A percentile compares a stretch with the other conserved stretches of the same genome.
Evolutionary conservation across 1,284 basidiomycete species (phyloP).

Genomic region (Agaricales sp.): DNA sequence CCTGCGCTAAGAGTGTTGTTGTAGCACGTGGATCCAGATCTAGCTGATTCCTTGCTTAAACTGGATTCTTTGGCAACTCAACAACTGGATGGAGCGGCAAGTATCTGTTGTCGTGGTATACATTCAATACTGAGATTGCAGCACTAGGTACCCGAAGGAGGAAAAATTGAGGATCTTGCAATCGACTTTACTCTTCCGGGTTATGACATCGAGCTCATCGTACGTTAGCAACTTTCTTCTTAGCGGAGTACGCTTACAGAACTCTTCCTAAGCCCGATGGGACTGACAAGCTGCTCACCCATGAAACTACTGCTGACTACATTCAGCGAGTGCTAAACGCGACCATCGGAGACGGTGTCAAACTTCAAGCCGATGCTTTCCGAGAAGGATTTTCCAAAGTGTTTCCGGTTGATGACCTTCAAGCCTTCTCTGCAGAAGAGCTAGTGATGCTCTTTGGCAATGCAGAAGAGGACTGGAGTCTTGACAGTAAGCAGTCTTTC

Average conservation of each 20-base stretch:
- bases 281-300: conserved; percentile 68
- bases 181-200: conserved; percentile 97
- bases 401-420: conserved; percentile 84
- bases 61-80: conserved; percentile 46
- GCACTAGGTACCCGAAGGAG: neutral
- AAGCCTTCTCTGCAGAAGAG: conserved; percentile 91
- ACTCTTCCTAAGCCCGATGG: conserved; percentile 55
- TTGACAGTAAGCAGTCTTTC: conserved; percentile 58
- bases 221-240: conserved; percentile 28
- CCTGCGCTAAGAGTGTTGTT: conserved; percentile 8
- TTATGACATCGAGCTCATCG: conserved; percentile 84
- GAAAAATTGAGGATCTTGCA: conserved; percentile 73
- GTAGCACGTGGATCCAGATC: conserved; percentile 71
- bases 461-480: conserved; percentile 88
- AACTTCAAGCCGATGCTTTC: conserved; percentile 76
- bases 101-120: neutral
- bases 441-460: conserved; percentile 92
- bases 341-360: conserved; percentile 70
- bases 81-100: neutral
- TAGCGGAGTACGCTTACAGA: no score
- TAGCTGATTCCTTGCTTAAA: conserved; percentile 82
- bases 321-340: conserved; percentile 72
- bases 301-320: conserved; percentile 85
- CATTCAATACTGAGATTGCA: neutral
- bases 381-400: conserved; percentile 88